Conservation (phyloP, 495 filamentous ascomycete genomes). For the Tuber umbilicatum region DNA sequence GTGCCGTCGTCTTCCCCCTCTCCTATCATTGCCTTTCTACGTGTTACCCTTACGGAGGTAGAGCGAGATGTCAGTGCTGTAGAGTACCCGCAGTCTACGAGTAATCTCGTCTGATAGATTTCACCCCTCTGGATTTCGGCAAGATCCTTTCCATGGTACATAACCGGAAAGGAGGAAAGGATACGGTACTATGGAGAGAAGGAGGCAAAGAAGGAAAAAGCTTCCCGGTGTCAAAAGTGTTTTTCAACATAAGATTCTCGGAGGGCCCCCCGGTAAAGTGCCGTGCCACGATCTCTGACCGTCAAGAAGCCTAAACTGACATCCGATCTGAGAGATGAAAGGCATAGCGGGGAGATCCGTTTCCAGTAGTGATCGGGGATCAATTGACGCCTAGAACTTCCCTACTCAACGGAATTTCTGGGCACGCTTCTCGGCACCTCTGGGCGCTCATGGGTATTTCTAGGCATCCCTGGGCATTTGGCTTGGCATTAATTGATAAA, state of each 20-base stretch:
- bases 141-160: not conserved
- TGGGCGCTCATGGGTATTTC: constrained; percentile 12
- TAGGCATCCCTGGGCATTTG: constrained; percentile 12
- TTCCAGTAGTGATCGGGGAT: constrained; percentile 10
- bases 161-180: not conserved
- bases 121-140: not conserved
- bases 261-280: constrained; percentile 3
- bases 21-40: not conserved
- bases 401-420: constrained; percentile 11
- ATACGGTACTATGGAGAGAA: not conserved
- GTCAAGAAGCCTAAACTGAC: constrained; percentile 12
- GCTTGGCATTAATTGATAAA: not conserved
- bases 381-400: constrained; percentile 4
- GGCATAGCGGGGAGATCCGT: not conserved
- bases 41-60: not conserved
- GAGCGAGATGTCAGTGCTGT: not conserved
- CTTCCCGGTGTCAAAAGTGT: constrained; percentile 4
- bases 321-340: not conserved
- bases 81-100: too few relatives aligned
- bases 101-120: not conserved
- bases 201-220: not conserved
- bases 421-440: not conserved
- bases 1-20: not conserved
- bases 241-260: constrained; percentile 12
- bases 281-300: not conserved